Conservation (phyloP, 176 grass and related monocot genomes). For the Carex kokanica region DNA sequence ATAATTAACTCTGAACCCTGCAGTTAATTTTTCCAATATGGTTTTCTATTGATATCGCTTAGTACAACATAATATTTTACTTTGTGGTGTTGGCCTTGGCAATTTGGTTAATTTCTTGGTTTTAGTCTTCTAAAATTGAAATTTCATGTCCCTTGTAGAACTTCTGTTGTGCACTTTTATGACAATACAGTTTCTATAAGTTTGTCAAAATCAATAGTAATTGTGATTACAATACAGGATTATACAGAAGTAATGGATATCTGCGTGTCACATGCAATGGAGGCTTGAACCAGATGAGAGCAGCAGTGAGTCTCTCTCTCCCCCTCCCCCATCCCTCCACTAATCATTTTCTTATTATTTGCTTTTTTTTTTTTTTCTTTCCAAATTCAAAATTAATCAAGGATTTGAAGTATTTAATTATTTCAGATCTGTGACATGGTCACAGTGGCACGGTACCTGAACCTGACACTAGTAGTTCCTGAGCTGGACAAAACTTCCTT, state of each 20-base stretch:
- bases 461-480: conserved; percentile 88
- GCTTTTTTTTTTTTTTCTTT: background rate
- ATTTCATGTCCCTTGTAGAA: background rate
- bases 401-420: conserved; percentile 25
- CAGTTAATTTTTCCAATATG: background rate
- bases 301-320: conserved; percentile 57
- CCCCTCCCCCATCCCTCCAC: background rate
- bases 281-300: conserved; percentile 95
- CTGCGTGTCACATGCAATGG: conserved; percentile 88
- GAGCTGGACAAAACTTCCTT: conserved; percentile 99
- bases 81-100: background rate
- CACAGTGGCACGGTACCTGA: conserved; percentile 78
- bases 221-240: conserved; percentile 39
- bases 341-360: background rate
- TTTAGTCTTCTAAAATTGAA: background rate
- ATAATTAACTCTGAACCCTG: background rate
- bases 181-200: background rate
- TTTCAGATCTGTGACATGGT: conserved; percentile 97
- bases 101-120: background rate
- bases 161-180: background rate
- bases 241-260: conserved; percentile 90
- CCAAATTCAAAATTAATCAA: conserved; percentile 14
- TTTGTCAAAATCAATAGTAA: conserved; percentile 24
- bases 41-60: background rate
- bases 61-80: background rate